Evolutionary conservation across 495 filamentous ascomycete genomes (phyloP).

Genomic region (Penicillium waksmanii): DNA sequence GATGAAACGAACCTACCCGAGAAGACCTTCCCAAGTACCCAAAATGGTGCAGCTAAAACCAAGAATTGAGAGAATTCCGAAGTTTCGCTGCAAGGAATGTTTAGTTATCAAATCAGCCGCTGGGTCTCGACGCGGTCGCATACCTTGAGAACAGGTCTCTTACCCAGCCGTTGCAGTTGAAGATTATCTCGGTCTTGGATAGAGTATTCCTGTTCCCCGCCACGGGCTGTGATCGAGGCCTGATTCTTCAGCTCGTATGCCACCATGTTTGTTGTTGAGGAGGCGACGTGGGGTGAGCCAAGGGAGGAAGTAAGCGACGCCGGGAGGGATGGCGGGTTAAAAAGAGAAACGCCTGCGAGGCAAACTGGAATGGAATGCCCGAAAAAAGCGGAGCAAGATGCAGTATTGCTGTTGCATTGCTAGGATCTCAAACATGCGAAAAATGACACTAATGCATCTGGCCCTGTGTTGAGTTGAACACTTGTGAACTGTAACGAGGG

Average conservation of each 20-base stretch:
- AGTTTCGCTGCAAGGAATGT: slow-evolving; percentile 25
- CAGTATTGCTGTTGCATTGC: background rate
- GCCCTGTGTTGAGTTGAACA: slow-evolving; percentile 1
- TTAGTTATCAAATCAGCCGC: background rate
- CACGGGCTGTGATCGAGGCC: slow-evolving; percentile 15
- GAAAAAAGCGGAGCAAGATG: background rate
- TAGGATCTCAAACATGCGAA: background rate
- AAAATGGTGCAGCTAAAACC: slow-evolving; percentile 43
- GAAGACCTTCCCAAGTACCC: slow-evolving; percentile 42
- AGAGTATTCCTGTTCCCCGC: background rate
- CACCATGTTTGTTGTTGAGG: slow-evolving; percentile 12
- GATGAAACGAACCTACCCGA: slow-evolving; percentile 27
- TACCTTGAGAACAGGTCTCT: slow-evolving; percentile 48
- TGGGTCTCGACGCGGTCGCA: background rate
- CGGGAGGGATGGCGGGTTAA: slow-evolving; percentile 8
- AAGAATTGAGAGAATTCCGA: slow-evolving; percentile 40
- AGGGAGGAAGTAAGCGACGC: slow-evolving; percentile 7
- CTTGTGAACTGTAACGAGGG: background rate
- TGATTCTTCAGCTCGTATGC: slow-evolving; percentile 27
- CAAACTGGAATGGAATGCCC: slow-evolving; percentile 5
- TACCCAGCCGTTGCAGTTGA: slow-evolving; percentile 41
- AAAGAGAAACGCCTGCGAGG: slow-evolving; percentile 1
- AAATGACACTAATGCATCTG: slow-evolving; percentile 7
- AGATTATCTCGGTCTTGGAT: slow-evolving; percentile 36
- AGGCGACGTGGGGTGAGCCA: slow-evolving; percentile 5